Percentiles rank a stretch among this genome's conserved stretches.
Evolutionary conservation across 257 asterid genomes (phyloP).

Genomic region (Thymus mandschuricus): DNA sequence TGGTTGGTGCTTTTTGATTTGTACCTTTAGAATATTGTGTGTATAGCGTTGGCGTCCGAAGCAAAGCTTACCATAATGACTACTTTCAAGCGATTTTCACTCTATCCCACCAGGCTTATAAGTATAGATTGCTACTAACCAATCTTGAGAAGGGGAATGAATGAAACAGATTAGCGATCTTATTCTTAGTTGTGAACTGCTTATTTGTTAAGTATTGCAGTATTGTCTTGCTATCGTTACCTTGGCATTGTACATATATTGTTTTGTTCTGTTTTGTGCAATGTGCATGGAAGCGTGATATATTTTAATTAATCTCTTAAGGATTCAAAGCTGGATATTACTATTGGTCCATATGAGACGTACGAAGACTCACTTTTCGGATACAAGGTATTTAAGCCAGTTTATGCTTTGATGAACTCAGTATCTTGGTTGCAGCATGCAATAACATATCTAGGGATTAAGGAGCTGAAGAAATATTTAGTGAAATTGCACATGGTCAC

Average conservation of each 20-base stretch:
- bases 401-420: slow-evolving; percentile 16
- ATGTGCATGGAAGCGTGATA: slow-evolving; percentile 5
- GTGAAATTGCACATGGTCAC: slow-evolving; percentile 6
- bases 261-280: background rate
- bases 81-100: background rate
- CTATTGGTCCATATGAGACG: slow-evolving; percentile 98
- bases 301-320: slow-evolving; percentile 31
- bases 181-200: background rate
- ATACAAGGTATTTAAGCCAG: slow-evolving; percentile 67
- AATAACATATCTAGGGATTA: slow-evolving; percentile 11
- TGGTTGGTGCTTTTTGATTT: background rate
- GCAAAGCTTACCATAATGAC: slow-evolving; percentile 7
- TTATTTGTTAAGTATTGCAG: background rate
- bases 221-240: slow-evolving; percentile 18
- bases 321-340: slow-evolving; percentile 95
- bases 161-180: slow-evolving; percentile 1
- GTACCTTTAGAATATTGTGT: background rate
- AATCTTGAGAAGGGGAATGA: slow-evolving; percentile 20
- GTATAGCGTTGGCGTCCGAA: background rate
- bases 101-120: slow-evolving; percentile 4
- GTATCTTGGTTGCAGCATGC: slow-evolving; percentile 10
- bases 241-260: background rate
- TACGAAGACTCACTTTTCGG: slow-evolving; percentile 93
- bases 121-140: slow-evolving; percentile 2
- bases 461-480: slow-evolving; percentile 10